Evolutionary conservation across 2,329 filamentous ascomycete species (phyloP).

Genomic region (Exophiala aquamarina): DNA sequence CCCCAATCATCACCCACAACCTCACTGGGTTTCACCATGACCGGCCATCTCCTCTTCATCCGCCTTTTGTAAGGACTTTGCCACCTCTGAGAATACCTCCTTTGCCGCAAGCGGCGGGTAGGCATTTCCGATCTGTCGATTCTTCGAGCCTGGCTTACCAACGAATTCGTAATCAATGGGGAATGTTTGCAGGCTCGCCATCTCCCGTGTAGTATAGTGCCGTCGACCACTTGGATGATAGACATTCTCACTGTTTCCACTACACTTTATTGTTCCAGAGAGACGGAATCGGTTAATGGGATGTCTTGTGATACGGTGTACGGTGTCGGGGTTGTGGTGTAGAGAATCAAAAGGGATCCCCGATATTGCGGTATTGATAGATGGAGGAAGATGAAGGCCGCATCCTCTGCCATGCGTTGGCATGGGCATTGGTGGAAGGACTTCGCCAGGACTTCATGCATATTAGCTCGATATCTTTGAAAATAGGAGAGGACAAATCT

Average conservation of each 20-base stretch:
- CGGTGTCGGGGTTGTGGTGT: constrained; percentile 43
- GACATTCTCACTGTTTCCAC: constrained; percentile 55
- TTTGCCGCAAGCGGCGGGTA: constrained; percentile 61
- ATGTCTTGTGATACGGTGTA: constrained; percentile 26
- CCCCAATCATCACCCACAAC: too few species aligned
- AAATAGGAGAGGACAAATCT: constrained; percentile 24
- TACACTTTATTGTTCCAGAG: constrained; percentile 62
- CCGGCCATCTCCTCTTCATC: constrained; percentile 30
- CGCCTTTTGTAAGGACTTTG: constrained; percentile 35
- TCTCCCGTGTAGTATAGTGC: constrained; percentile 66
- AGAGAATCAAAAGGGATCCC: constrained; percentile 40
- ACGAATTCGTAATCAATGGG: constrained; percentile 61
- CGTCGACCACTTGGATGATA: constrained; percentile 66
- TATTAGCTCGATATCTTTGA: constrained; percentile 30
- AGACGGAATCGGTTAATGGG: constrained; percentile 53
- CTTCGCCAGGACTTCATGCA: constrained; percentile 65
- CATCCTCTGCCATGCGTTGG: constrained; percentile 54
- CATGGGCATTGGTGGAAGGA: constrained; percentile 63
- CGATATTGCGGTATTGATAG: constrained; percentile 44
- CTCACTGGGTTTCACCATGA: too few species aligned
- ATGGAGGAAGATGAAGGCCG: constrained; percentile 37
- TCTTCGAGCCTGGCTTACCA: constrained; percentile 37
- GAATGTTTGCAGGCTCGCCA: constrained; percentile 70
- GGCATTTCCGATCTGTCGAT: constrained; percentile 74
- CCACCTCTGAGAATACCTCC: constrained; percentile 40